A percentile compares a stretch with the other conserved stretches of the same genome.
Evolutionary conservation across 2,329 filamentous ascomycete species (phyloP).

Genomic region (Nannizziopsis arthrosporioides): DNA sequence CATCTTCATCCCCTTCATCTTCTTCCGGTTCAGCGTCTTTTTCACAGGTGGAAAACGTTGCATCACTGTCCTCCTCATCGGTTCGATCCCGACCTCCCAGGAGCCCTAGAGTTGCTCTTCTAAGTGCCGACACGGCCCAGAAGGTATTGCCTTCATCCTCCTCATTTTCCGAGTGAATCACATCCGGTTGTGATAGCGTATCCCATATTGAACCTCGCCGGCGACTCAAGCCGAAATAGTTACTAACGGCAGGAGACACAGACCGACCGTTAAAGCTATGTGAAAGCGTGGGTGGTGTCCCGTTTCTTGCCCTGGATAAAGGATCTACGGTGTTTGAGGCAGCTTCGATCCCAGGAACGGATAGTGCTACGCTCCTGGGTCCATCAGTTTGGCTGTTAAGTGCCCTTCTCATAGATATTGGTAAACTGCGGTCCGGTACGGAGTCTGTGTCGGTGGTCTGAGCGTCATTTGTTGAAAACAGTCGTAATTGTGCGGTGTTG

Average conservation of each 20-base stretch:
- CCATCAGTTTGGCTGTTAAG: neutral
- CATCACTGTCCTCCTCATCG: neutral
- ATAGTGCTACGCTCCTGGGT: neutral
- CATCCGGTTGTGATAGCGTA: conserved; percentile 4
- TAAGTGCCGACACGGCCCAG: conserved; percentile 7
- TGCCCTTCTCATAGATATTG: conserved; percentile 7
- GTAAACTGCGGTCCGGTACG: conserved; percentile 19
- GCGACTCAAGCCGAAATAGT: conserved; percentile 12
- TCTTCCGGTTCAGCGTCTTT: conserved; percentile 3
- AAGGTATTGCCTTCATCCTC: conserved; percentile 3
- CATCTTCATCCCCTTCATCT: conserved; percentile 31
- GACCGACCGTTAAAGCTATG: conserved; percentile 6
- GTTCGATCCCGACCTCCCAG: conserved; percentile 3
- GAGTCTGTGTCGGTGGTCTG: conserved; percentile 12
- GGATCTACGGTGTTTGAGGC: neutral
- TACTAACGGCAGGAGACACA: conserved; percentile 10
- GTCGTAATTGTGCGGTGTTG: conserved; percentile 35
- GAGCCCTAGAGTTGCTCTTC: conserved; percentile 3
- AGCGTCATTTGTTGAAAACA: conserved; percentile 19
- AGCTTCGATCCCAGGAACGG: conserved; percentile 1
- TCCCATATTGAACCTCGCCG: conserved; percentile 10
- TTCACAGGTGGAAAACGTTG: neutral
- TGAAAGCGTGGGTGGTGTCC: neutral
- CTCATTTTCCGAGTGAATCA: conserved; percentile 8
- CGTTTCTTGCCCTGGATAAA: neutral